A percentile compares a stretch with the other conserved stretches of the same genome.
phyloP scores from a whole-genome alignment of 2,329 filamentous ascomycete species.

The Penicillium sumatraense region DNA sequence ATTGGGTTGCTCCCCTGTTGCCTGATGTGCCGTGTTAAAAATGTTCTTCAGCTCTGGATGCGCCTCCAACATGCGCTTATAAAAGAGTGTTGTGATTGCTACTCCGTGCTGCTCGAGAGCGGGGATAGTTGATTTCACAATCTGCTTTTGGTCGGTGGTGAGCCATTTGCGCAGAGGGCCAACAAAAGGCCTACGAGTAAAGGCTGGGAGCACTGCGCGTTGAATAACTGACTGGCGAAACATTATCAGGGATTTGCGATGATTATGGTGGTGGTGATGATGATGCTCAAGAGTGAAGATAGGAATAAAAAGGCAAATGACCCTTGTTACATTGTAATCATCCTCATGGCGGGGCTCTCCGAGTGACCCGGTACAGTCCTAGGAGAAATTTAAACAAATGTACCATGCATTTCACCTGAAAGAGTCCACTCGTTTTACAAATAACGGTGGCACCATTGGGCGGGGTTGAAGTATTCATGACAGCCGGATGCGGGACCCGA shows the following conservation, averaged over 20 bases:
- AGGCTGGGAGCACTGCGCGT: background rate
- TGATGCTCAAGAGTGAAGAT: background rate
- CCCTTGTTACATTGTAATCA: no score
- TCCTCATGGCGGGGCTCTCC: no score
- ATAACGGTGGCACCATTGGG: background rate
- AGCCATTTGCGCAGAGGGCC: constrained; percentile 42
- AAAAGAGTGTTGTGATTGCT: constrained; percentile 69
- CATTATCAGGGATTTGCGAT: background rate
- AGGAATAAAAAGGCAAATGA: no score
- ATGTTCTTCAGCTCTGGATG: constrained; percentile 68
- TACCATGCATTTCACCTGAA: background rate
- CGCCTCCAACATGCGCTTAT: constrained; percentile 65
- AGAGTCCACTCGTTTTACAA: no score
- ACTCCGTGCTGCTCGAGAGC: constrained; percentile 68
- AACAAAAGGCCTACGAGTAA: background rate
- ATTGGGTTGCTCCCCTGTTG: constrained; percentile 67
- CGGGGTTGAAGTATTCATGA: background rate
- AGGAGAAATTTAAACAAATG: no score
- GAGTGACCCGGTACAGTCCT: no score
- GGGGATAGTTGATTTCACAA: constrained; percentile 70
- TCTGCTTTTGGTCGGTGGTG: constrained; percentile 62
- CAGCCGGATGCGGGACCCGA: background rate
- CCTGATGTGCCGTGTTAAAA: constrained; percentile 73
- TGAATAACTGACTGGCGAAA: background rate
- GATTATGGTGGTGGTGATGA: background rate